Conservation (phyloP, 305 asterid species). For the Lippia alba region DNA sequence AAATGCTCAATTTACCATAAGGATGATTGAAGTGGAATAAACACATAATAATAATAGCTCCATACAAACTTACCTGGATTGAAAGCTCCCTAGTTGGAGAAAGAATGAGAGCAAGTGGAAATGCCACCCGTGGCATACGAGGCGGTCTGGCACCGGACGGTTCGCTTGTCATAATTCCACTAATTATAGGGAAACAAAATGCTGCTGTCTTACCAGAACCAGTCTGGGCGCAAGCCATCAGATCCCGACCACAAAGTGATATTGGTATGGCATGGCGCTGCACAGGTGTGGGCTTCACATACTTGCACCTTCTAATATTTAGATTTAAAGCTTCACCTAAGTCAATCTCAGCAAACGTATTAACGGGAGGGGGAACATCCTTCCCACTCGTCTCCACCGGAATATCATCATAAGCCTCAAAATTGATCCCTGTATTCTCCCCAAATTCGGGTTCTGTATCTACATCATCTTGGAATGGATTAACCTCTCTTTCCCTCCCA, state of each 20-base stretch:
- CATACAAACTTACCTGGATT: conserved; percentile 67
- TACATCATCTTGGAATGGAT: conserved; percentile 72
- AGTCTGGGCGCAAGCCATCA: conserved; percentile 99
- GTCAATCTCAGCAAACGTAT: conserved; percentile 87
- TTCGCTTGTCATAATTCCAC: conserved; percentile 83
- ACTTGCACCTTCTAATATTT: conserved; percentile 93
- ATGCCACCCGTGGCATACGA: conserved; percentile 76
- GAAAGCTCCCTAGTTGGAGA: conserved; percentile 98
- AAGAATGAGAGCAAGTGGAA: conserved; percentile 90
- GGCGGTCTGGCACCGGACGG: conserved; percentile 65
- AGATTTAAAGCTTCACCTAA: conserved; percentile 85
- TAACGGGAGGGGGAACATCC: conserved; percentile 90
- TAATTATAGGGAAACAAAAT: conserved; percentile 90
- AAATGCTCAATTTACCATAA: neutral
- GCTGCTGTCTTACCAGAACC: conserved; percentile 99
- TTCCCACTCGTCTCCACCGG: conserved; percentile 96
- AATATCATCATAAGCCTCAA: conserved; percentile 97
- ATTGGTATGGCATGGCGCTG: conserved; percentile 91
- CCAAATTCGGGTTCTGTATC: conserved; percentile 52
- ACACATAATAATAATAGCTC: neutral
- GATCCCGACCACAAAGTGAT: conserved; percentile 76
- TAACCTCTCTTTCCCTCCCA: conserved; percentile 74
- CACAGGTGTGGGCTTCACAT: conserved; percentile 95
- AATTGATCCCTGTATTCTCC: conserved; percentile 80
- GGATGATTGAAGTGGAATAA: conserved; percentile 1